Conservation (phyloP, 768 basidiomycete genomes). For the Fistulinella prunicolor region DNA sequence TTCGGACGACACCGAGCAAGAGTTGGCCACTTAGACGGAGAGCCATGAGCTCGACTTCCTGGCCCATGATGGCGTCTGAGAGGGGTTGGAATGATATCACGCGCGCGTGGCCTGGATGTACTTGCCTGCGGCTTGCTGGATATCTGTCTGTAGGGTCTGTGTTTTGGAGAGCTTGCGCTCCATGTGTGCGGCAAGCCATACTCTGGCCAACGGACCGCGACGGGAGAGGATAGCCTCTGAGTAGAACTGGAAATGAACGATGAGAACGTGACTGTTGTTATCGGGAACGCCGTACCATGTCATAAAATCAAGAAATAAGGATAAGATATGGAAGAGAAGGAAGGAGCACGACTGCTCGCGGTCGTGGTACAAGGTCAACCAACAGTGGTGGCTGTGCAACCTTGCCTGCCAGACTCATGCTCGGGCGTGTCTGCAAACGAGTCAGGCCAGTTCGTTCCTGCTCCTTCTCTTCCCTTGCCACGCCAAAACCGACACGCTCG, state of each 20-base stretch:
- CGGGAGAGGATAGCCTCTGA: constrained; percentile 93
- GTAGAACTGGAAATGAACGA: constrained; percentile 67
- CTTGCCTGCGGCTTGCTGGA: constrained; percentile 86
- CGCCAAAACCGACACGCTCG: too few relatives aligned
- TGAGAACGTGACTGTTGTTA: not conserved
- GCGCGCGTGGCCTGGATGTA: not conserved
- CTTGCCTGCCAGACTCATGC: constrained; percentile 7
- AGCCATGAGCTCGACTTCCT: constrained; percentile 91
- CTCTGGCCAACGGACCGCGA: constrained; percentile 90
- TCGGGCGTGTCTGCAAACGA: constrained; percentile 4
- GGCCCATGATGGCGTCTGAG: constrained; percentile 87
- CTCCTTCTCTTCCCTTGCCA: too few relatives aligned
- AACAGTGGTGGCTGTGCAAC: constrained; percentile 25
- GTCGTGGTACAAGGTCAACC: constrained; percentile 17
- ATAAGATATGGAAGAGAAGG: constrained; percentile 20
- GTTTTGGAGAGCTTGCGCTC: constrained; percentile 96
- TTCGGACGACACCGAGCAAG: constrained; percentile 92
- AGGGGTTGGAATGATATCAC: not conserved
- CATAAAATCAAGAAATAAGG: constrained; percentile 18
- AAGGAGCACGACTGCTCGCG: not conserved
- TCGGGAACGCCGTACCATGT: constrained; percentile 19
- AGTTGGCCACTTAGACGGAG: constrained; percentile 96
- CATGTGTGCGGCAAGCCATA: constrained; percentile 99
- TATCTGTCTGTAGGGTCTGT: constrained; percentile 92
- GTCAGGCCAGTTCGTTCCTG: too few relatives aligned